These are phyloP conservation scores for Paxillus ammoniavirescens DNA, from an alignment of 768 basidiomycete species.

Conservation along the genomic window DNA sequence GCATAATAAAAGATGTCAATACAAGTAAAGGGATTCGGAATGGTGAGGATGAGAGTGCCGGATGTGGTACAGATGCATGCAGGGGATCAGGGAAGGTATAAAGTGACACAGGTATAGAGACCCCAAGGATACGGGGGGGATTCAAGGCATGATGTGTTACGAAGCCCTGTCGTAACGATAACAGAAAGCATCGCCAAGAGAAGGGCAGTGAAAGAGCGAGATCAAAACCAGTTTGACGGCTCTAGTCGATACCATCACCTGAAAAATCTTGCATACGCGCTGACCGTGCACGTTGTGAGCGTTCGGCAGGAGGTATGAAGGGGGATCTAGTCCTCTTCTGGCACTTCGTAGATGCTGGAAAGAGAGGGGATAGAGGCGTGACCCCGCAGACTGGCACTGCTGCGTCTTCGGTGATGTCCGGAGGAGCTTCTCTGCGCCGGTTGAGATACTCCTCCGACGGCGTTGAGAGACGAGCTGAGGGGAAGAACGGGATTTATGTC, in stretches of 20 bases:
- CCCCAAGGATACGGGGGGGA: conserved; percentile 12
- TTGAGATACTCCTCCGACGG: conserved; percentile 7
- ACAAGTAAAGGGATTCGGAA: conserved; percentile 9
- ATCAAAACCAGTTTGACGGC: conserved; percentile 9
- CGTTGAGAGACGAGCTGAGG: conserved; percentile 10
- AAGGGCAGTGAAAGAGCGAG: background rate
- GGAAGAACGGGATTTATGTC: conserved; percentile 27
- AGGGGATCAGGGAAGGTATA: conserved; percentile 27
- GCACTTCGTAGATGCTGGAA: conserved; percentile 32
- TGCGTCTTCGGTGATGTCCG: conserved; percentile 28
- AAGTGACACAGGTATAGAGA: conserved; percentile 30
- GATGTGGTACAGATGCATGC: conserved; percentile 26
- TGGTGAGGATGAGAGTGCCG: conserved; percentile 17
- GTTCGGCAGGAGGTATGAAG: background rate
- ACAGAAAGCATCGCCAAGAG: conserved; percentile 20
- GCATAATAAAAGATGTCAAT: conserved; percentile 20
- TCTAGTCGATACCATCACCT: background rate
- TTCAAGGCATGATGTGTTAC: conserved; percentile 11
- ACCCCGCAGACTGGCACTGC: conserved; percentile 31
- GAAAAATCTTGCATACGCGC: too few relatives aligned
- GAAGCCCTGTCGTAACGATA: conserved; percentile 18
- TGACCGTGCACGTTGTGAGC: background rate
- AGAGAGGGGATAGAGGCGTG: conserved; percentile 31
- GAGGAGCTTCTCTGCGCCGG: conserved; percentile 13
- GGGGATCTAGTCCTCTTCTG: conserved; percentile 27